A percentile compares a stretch with the other conserved stretches of the same genome.
Evolutionary conservation across 805 yeast species (phyloP).

Genomic region (Candida ovalis): DNA sequence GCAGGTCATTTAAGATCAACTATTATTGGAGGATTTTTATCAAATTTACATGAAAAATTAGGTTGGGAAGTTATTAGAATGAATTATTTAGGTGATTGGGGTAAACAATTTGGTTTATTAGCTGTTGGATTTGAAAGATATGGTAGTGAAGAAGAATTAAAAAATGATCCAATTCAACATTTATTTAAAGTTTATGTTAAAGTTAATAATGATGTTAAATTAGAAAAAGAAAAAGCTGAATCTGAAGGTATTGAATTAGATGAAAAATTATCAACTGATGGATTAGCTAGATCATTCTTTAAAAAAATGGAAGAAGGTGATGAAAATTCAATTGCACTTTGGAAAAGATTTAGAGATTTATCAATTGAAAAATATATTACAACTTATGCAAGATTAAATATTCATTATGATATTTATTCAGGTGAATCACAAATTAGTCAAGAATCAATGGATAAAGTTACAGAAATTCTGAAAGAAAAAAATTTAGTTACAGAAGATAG

Average conservation of each 20-base stretch:
- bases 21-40: constrained; percentile 92
- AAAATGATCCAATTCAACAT: constrained; percentile 85
- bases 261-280: constrained; percentile 56
- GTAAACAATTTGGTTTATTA: constrained; percentile 94
- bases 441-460: constrained; percentile 64
- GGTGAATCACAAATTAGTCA: constrained; percentile 94
- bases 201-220: constrained; percentile 71
- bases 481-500: constrained; percentile 77
- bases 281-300: constrained; percentile 83
- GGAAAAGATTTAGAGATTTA: constrained; percentile 88
- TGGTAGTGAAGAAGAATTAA: constrained; percentile 73
- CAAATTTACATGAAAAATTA: constrained; percentile 82
- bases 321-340: constrained; percentile 64
- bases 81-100: constrained; percentile 99
- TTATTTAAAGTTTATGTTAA: constrained; percentile 90
- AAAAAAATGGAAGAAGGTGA: constrained; percentile 93
- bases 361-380: constrained; percentile 81
- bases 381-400: constrained; percentile 91
- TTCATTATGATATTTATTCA: constrained; percentile 80
- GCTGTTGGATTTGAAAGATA: constrained; percentile 89
- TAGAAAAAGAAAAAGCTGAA: constrained; percentile 54
- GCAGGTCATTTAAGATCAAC: constrained; percentile 99
- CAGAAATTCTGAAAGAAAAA: constrained; percentile 58
- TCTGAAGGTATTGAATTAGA: constrained; percentile 47
- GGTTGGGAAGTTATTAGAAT: constrained; percentile 93